Evolutionary conservation across 495 filamentous ascomycete genomes (phyloP), one percentile per base, ranked within the genome.

Genomic region (Astrothelium macrocarpum): DNA sequence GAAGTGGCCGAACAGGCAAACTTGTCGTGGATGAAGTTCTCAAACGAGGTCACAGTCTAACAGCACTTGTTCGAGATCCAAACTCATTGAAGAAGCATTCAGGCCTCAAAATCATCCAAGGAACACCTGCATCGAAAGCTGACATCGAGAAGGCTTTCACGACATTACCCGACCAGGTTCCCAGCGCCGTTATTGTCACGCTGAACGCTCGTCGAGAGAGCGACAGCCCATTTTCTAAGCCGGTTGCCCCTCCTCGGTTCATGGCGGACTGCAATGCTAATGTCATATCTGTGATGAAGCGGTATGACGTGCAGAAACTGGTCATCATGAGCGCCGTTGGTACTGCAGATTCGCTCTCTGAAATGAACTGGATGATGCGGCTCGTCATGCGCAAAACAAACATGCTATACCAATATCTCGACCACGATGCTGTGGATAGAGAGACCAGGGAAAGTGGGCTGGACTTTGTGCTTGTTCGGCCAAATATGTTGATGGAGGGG

Each of bases 1-100:
- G 73, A 61, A 78, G 61, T 61, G 77, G 78, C 62, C 73, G 74
- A 59, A 80, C 76, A 53, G 78, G 78, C 63, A 65, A 70, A 49
- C 69, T 78, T 43, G 73, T 75, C 49, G 69, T 79, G 58, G 68
- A 74, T 61, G 72, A 77, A 68, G 72, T 74, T 31, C 67, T 78
- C n/a, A 45, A 72, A n/a, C 71, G 72, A 43, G 69, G 69, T 67
- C 74, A 79, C 65, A 74, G 68, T 23, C 62, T 80, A 59, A 78
- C 73, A 45, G 77, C 77, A 26, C 71, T 80, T 12, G 74, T 78
- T 64, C 74, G 78, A 56, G 72, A 73, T 25, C 28, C 62, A 16
- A 49, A 28, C 32, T 61, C 60, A 26, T 28, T 68, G 32, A 39
- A 32, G 18, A 28, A 36, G 14, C 32, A 28, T 7, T 16, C 32